A percentile compares a stretch with the other conserved stretches of the same genome.
Conservation (phyloP, 2,329 filamentous ascomycete species). For the Penicillium hesseltinei region DNA sequence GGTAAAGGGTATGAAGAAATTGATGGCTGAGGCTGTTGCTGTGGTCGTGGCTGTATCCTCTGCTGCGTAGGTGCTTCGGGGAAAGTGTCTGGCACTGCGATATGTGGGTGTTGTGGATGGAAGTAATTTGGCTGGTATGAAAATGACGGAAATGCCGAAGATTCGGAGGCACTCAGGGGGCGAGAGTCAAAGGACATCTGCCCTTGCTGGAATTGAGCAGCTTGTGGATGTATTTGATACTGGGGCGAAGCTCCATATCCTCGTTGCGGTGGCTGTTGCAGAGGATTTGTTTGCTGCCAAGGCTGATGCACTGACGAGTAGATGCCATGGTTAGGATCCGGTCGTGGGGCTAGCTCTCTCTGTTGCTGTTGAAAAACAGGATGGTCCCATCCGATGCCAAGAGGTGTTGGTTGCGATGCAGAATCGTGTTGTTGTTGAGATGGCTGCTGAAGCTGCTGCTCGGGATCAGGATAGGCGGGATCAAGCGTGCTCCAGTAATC, state of each 20-base stretch:
- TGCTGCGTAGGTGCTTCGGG: slow-evolving; percentile 23
- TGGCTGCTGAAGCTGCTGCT: slow-evolving; percentile 28
- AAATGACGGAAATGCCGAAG: slow-evolving; percentile 35
- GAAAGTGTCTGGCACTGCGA: slow-evolving; percentile 30
- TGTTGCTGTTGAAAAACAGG: slow-evolving; percentile 36
- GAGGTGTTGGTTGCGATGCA: slow-evolving; percentile 24
- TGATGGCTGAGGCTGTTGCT: slow-evolving; percentile 24
- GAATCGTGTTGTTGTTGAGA: slow-evolving; percentile 24
- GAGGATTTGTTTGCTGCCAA: slow-evolving; percentile 32
- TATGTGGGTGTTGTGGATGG: slow-evolving; percentile 23
- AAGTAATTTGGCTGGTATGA: slow-evolving; percentile 35
- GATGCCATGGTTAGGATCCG: slow-evolving; percentile 33
- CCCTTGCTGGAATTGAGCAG: slow-evolving; percentile 32
- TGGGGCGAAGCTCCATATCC: slow-evolving; percentile 29
- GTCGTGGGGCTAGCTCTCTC: slow-evolving; percentile 23
- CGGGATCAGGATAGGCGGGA: slow-evolving; percentile 30
- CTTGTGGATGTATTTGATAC: slow-evolving; percentile 27
- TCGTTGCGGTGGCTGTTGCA: slow-evolving; percentile 33
- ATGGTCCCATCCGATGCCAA: slow-evolving; percentile 40
- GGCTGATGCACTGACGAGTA: slow-evolving; percentile 34
- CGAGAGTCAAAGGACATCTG: slow-evolving; percentile 33
- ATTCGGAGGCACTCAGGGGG: slow-evolving; percentile 29
- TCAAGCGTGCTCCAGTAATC: slow-evolving; percentile 43
- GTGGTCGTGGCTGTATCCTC: slow-evolving; percentile 10
- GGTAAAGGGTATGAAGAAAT: slow-evolving; percentile 30